Conservation (phyloP, 345 rosid species). For the Hibiscus trionum region DNA sequence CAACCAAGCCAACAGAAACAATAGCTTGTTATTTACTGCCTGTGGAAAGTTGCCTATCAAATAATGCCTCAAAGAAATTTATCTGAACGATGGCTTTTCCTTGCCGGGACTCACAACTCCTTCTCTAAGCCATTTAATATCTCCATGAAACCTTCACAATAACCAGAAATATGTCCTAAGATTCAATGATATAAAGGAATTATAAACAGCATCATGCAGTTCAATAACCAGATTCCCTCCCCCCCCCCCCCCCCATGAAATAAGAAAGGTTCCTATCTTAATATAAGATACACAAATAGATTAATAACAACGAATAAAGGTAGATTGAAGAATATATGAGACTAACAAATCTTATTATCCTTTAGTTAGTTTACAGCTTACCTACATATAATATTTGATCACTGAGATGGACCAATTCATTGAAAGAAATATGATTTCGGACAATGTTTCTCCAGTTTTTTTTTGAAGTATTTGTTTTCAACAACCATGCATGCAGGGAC, state of each 20-base stretch:
- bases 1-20: conserved; percentile 9
- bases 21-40: conserved; percentile 8
- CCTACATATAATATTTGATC: not conserved
- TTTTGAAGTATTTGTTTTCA: too few species aligned
- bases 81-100: conserved; percentile 11
- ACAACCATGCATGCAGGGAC: too few species aligned
- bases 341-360: not conserved
- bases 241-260: not conserved
- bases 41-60: conserved; percentile 7
- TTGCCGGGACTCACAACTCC: conserved; percentile 11
- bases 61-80: not conserved
- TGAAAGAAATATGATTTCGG: not conserved
- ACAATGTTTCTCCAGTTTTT: not conserved
- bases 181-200: not conserved
- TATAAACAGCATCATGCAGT: not conserved
- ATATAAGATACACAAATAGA: not conserved
- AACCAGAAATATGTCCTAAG: conserved; percentile 1
- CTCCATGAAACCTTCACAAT: conserved; percentile 45
- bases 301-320: not conserved
- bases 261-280: not conserved
- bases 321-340: not conserved
- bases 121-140: conserved; percentile 21
- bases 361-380: not conserved
- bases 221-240: not conserved
- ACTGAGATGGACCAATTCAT: not conserved